Conservation (phyloP, 495 filamentous ascomycete species). For the Ramalina intermedia region DNA sequence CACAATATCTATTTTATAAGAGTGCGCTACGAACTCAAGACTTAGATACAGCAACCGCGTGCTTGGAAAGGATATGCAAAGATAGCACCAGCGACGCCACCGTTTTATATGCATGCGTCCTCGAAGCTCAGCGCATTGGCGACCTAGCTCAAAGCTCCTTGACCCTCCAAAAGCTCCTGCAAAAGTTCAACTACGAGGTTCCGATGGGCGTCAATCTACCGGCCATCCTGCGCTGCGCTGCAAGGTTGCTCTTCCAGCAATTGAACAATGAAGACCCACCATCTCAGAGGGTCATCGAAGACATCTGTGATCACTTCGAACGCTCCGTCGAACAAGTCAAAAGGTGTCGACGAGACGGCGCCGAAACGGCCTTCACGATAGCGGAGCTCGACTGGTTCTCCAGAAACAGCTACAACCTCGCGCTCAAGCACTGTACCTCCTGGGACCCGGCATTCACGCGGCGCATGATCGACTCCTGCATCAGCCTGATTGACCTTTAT, state of each 20-base stretch:
- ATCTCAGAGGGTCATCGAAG: constrained; percentile 20
- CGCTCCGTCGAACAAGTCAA: constrained; percentile 32
- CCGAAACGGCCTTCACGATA: constrained; percentile 31
- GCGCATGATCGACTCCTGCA: constrained; percentile 44
- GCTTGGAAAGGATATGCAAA: constrained; percentile 38
- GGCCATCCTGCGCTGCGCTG: constrained; percentile 49
- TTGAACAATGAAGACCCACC: constrained; percentile 25
- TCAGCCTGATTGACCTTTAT: constrained; percentile 46
- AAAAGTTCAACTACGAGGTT: constrained; percentile 35
- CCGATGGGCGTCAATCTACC: constrained; percentile 47
- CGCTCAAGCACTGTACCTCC: constrained; percentile 40
- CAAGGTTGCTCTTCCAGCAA: constrained; percentile 43
- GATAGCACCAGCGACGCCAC: constrained; percentile 34
- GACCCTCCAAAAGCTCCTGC: constrained; percentile 43
- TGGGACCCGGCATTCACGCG: constrained; percentile 39
- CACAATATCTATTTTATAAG: constrained; percentile 62
- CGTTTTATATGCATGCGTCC: constrained; percentile 60
- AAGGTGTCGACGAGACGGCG: constrained; percentile 17
- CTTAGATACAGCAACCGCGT: constrained; percentile 38
- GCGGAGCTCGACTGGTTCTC: constrained; percentile 71
- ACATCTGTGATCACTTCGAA: constrained; percentile 50
- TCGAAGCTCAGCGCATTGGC: constrained; percentile 55
- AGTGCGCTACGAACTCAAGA: constrained; percentile 48
- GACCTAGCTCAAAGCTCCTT: constrained; percentile 41
- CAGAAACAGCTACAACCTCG: constrained; percentile 61